A percentile compares a stretch with the other conserved stretches of the same genome.
Evolutionary conservation across 2,329 filamentous ascomycete genomes (phyloP).

Genomic region (Orbilia quercus): DNA sequence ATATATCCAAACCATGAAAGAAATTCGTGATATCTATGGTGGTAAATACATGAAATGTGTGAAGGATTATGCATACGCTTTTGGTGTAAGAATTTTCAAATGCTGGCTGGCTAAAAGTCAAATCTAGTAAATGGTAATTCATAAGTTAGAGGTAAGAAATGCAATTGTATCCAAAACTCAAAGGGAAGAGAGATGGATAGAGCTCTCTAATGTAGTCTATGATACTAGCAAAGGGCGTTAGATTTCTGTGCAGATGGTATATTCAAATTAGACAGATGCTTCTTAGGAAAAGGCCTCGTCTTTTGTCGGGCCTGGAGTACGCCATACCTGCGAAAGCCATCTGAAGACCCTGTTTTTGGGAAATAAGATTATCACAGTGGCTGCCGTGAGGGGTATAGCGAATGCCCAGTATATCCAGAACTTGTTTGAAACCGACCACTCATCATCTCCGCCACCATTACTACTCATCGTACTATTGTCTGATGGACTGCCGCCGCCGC

Average conservation of each 20-base stretch:
- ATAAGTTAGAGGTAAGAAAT: too few relatives aligned
- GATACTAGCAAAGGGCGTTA: too few relatives aligned
- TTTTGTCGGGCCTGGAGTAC: too few relatives aligned
- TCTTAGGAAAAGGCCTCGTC: too few relatives aligned
- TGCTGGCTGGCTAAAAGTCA: background rate
- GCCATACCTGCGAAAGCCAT: background rate
- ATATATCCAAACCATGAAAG: background rate
- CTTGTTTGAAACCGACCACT: conserved; percentile 31
- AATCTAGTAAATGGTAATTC: too few relatives aligned
- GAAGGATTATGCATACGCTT: background rate
- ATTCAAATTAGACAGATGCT: too few relatives aligned
- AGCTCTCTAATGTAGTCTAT: too few relatives aligned
- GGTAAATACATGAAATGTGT: background rate
- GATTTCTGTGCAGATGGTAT: too few relatives aligned
- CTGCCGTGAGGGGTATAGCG: conserved; percentile 27
- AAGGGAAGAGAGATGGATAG: too few relatives aligned
- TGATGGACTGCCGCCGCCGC: background rate
- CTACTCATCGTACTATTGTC: background rate
- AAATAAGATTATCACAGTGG: conserved; percentile 11
- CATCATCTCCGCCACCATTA: conserved; percentile 9
- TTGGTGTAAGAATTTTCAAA: too few relatives aligned
- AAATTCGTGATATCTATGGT: background rate
- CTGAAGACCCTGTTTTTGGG: conserved; percentile 12
- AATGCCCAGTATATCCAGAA: conserved; percentile 55
- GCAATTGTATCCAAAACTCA: too few relatives aligned